Percentiles rank a stretch among this genome's conserved stretches.
Evolutionary conservation across 257 asterid genomes (phyloP).

Genomic region (Solanum chilense): DNA sequence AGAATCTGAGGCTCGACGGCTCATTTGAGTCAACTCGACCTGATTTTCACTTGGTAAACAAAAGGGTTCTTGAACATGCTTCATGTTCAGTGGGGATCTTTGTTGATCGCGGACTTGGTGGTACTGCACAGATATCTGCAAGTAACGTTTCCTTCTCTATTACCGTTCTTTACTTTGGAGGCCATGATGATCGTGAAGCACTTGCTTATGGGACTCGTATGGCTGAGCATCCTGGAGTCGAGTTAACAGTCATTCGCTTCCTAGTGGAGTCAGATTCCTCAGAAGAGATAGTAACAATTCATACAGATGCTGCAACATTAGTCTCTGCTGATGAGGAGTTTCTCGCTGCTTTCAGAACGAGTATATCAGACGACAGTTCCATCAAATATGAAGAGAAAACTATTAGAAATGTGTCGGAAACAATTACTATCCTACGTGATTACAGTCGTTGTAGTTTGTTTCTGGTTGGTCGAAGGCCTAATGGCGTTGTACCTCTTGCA

Average conservation of each 20-base stretch:
- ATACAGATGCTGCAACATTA: neutral
- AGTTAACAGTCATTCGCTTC: conserved; percentile 18
- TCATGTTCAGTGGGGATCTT: conserved; percentile 43
- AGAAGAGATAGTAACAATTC: conserved; percentile 8
- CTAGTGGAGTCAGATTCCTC: conserved; percentile 4
- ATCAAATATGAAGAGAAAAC: conserved; percentile 10
- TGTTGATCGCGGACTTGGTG: conserved; percentile 58
- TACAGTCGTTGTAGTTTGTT: conserved; percentile 26
- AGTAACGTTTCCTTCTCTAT: conserved; percentile 31
- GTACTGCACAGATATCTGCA: conserved; percentile 38
- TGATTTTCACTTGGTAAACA: conserved; percentile 29
- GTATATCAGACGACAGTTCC: neutral
- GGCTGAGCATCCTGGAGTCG: conserved; percentile 59
- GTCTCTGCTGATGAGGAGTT: conserved; percentile 18
- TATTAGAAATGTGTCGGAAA: conserved; percentile 5
- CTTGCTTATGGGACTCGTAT: conserved; percentile 39
- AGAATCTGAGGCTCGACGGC: conserved; percentile 34
- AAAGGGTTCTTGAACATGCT: conserved; percentile 32
- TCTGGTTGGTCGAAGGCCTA: conserved; percentile 33
- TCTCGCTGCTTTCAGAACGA: conserved; percentile 6
- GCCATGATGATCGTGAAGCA: conserved; percentile 50
- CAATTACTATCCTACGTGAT: conserved; percentile 3
- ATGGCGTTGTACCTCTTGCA: conserved; percentile 15
- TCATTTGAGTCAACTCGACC: conserved; percentile 34
- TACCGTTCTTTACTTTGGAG: conserved; percentile 40